Percentiles rank a stretch among this genome's conserved stretches.
These are phyloP conservation scores for Pythium plurisporium DNA, from an alignment of 352 stramenopile genomes.

Conservation along the genomic window DNA sequence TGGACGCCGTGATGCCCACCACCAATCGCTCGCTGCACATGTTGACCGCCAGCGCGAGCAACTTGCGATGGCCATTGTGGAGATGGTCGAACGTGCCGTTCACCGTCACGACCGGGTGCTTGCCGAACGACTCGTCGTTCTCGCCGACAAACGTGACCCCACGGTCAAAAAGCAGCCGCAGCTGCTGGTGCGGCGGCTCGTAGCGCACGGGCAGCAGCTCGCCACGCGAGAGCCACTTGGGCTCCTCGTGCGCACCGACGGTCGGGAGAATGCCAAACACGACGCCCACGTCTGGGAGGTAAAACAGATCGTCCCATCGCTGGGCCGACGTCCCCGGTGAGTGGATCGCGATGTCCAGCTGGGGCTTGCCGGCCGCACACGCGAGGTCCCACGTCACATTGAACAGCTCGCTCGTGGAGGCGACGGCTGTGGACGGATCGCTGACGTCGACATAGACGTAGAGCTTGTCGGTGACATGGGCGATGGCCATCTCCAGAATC, in stretches of 20 bases:
- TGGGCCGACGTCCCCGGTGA: too few species aligned
- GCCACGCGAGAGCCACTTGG: too few species aligned
- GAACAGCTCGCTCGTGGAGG: slow-evolving; percentile 80
- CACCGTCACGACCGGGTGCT: slow-evolving; percentile 59
- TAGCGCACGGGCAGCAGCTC: slow-evolving; percentile 60
- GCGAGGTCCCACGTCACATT: slow-evolving; percentile 65
- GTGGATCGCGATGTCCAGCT: slow-evolving; percentile 54
- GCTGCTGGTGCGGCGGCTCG: slow-evolving; percentile 50
- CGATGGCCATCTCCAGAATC: slow-evolving; percentile 58
- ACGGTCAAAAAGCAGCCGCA: slow-evolving; percentile 38
- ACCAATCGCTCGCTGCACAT: slow-evolving; percentile 48
- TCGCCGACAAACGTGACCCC: slow-evolving; percentile 79
- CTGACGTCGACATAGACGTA: slow-evolving; percentile 60
- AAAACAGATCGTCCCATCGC: slow-evolving; percentile 68
- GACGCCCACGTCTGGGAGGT: slow-evolving; percentile 54
- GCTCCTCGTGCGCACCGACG: slow-evolving; percentile 23
- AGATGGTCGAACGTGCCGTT: slow-evolving; percentile 90
- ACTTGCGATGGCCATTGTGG: slow-evolving; percentile 90
- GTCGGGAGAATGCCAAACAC: slow-evolving; percentile 60
- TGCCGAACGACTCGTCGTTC: slow-evolving; percentile 34
- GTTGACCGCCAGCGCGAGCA: slow-evolving; percentile 71
- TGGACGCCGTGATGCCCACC: slow-evolving; percentile 77
- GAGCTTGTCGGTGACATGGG: slow-evolving; percentile 39
- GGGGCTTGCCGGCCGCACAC: slow-evolving; percentile 44
- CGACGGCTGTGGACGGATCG: slow-evolving; percentile 56